A percentile compares a stretch with the other conserved stretches of the same genome.
Evolutionary conservation across 2,329 filamentous ascomycete species (phyloP).

Genomic region (Drechmeria coniospora): DNA sequence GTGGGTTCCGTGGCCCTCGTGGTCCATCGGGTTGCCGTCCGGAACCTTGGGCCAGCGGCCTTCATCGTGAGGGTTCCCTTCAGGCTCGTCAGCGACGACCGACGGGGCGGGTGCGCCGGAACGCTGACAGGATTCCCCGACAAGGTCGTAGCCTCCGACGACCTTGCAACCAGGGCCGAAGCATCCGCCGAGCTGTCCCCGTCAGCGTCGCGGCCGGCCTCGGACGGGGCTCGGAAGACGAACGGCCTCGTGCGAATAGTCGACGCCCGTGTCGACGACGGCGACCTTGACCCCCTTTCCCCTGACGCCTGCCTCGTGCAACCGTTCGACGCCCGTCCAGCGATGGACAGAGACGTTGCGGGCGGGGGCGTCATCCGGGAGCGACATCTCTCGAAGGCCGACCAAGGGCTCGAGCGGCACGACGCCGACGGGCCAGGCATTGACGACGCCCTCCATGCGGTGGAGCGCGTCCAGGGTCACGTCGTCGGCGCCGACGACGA

Average conservation of each 20-base stretch:
- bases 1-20: constrained; percentile 9
- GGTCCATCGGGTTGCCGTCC: constrained; percentile 12
- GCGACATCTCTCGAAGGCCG: no score
- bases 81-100: no score
- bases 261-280: constrained; percentile 23
- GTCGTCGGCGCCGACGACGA: no score
- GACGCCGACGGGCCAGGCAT: no score
- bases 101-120: no score
- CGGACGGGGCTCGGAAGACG: not conserved
- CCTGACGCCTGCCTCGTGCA: constrained; percentile 20
- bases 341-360: no score
- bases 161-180: constrained; percentile 23
- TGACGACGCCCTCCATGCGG: no score
- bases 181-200: constrained; percentile 19
- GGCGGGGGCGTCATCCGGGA: no score
- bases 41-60: constrained; percentile 18
- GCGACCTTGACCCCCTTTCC: constrained; percentile 23
- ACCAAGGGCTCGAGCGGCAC: no score
- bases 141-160: constrained; percentile 22
- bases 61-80: no score
- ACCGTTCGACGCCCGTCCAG: constrained; percentile 22
- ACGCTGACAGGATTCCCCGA: constrained; percentile 16
- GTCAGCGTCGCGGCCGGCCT: constrained; percentile 1
- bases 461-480: no score
- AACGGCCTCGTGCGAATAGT: constrained; percentile 23